Percentiles rank a stretch among this genome's conserved stretches.
These are phyloP conservation scores for Eucalyptus dawsonii DNA, from an alignment of 345 rosid genomes.

Conservation along the genomic window DNA sequence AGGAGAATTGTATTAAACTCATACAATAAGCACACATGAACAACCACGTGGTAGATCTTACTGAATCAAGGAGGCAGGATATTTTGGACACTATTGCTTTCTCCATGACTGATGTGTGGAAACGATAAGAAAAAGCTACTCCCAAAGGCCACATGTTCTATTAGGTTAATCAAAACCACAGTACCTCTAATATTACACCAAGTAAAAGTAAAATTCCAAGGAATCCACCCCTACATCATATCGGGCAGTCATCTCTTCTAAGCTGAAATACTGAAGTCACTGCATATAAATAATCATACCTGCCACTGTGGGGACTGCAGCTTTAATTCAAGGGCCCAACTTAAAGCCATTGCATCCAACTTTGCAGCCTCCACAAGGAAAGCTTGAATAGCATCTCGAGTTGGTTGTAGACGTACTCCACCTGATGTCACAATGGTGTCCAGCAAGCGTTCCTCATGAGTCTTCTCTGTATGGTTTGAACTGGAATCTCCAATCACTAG, in stretches of 20 bases:
- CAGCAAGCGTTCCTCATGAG: slow-evolving; percentile 78
- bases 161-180: background rate
- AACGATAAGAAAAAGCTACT: background rate
- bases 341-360: slow-evolving; percentile 61
- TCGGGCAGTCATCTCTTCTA: background rate
- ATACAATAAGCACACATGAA: background rate
- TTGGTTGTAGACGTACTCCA: slow-evolving; percentile 92
- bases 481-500: slow-evolving; percentile 28
- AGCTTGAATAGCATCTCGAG: slow-evolving; percentile 82
- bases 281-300: slow-evolving; percentile 11
- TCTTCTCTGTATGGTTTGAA: slow-evolving; percentile 38
- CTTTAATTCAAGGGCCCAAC: slow-evolving; percentile 76
- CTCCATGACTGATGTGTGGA: background rate
- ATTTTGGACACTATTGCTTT: background rate
- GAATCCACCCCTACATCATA: background rate
- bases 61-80: background rate
- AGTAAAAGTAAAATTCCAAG: background rate
- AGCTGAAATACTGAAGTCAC: background rate
- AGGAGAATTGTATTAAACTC: background rate
- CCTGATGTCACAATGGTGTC: slow-evolving; percentile 92
- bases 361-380: slow-evolving; percentile 84
- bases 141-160: background rate
- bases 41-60: background rate
- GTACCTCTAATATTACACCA: background rate
- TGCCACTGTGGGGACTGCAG: slow-evolving; percentile 92